Conservation (phyloP, 169 alveolate species). For the Plasmodium reichenowi region DNA sequence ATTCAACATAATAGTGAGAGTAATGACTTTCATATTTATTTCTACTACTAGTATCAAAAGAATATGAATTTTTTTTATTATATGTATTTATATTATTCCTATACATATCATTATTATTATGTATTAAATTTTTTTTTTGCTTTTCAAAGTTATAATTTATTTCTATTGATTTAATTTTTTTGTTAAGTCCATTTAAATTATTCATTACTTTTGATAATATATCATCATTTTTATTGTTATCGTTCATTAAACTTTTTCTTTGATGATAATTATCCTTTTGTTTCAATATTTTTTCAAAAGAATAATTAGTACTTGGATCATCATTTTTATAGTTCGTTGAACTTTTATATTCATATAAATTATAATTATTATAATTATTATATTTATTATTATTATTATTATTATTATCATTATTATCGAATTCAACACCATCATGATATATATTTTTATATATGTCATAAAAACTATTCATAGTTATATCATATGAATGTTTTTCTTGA, state of each 20-base stretch:
- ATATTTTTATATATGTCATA: background rate
- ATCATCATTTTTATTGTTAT: constrained; percentile 9
- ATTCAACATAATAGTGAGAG: constrained; percentile 20
- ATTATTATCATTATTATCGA: background rate
- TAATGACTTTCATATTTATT: constrained; percentile 8
- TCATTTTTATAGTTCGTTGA: constrained; percentile 5
- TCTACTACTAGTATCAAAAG: constrained; percentile 2
- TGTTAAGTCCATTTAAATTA: constrained; percentile 41
- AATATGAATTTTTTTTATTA: constrained; percentile 27
- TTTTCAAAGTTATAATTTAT: constrained; percentile 12
- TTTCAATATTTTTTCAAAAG: constrained; percentile 45
- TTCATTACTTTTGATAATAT: constrained; percentile 20
- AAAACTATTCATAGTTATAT: background rate
- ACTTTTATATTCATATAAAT: constrained; percentile 9
- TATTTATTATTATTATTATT: background rate
- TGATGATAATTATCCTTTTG: background rate
- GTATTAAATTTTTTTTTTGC: constrained; percentile 5
- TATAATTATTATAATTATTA: background rate
- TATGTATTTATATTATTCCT: background rate
- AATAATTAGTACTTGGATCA: constrained; percentile 57
- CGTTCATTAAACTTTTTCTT: background rate
- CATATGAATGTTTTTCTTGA: constrained; percentile 5
- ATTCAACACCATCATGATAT: too few relatives aligned
- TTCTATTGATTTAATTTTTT: constrained; percentile 44
- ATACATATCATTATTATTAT: background rate